phyloP scores from a whole-genome alignment of 179 eudicot species.

The Silene vulgaris region DNA sequence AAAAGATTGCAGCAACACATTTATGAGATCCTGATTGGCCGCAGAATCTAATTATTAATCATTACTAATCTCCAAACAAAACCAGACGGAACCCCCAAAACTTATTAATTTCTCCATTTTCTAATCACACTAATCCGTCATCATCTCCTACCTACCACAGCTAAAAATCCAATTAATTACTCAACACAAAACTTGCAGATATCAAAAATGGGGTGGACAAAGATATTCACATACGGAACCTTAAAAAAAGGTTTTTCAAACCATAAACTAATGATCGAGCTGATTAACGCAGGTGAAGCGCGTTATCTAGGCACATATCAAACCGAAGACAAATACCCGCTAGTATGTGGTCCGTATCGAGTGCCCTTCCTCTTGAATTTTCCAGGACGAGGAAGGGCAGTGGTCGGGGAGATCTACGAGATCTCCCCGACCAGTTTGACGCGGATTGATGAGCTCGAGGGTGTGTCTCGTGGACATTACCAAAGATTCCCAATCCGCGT shows the following conservation, averaged over 20 bases:
- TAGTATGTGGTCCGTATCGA: slow-evolving; percentile 70
- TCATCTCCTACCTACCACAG: too few species aligned
- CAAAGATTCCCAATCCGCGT: slow-evolving; percentile 42
- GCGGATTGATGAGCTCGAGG: slow-evolving; percentile 64
- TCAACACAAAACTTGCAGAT: too few species aligned
- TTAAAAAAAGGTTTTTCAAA: slow-evolving; percentile 63
- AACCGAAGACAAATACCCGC: slow-evolving; percentile 40
- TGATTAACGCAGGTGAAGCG: slow-evolving; percentile 48
- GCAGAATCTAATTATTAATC: too few species aligned
- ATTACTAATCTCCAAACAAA: too few species aligned
- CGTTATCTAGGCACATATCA: slow-evolving; percentile 34
- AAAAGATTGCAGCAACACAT: too few species aligned
- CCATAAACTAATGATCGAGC: slow-evolving; percentile 49
- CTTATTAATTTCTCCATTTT: too few species aligned
- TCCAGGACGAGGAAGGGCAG: slow-evolving; percentile 45
- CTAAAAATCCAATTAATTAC: too few species aligned
- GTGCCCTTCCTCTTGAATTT: slow-evolving; percentile 71
- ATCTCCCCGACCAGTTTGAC: slow-evolving; percentile 39
- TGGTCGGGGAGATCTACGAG: slow-evolving; percentile 56
- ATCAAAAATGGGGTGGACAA: not conserved
- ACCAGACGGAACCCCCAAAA: too few species aligned
- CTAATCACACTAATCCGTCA: too few species aligned
- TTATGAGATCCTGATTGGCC: too few species aligned
- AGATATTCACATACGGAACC: slow-evolving; percentile 71
- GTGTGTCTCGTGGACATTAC: slow-evolving; percentile 47